Evolutionary conservation across 192 early-diverging fungal genomes (phyloP), one percentile per base, ranked within the genome.

Genomic region (Backusella westeae): DNA sequence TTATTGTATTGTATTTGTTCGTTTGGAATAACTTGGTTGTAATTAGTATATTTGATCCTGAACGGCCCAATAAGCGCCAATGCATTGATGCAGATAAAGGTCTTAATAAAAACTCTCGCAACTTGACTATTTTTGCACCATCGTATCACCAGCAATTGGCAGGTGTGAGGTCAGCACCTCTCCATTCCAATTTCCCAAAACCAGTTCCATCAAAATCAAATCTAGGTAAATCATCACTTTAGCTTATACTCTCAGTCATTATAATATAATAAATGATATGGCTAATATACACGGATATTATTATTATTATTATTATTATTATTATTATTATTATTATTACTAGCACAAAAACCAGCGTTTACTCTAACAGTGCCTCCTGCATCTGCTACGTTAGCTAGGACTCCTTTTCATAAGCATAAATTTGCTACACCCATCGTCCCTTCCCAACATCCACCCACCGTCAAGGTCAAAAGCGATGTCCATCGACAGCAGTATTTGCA

Each of bases 401-500:
- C 56, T 63, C 56, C 56, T 63, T 63, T 63, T 63, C 26, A 63
- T 29, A 63, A 29, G 21, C 56, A 63, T 63, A 63, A 4, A 63
- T 63, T 63, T 63, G 56, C 56, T 63, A 63, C 56, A 26, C 56
- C 56, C 26, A 63, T 63, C 29, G 56, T 63, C 9, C 56, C 56
- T 12, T 63, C 56, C 26, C 56, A 63, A 29, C 56, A 63, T 29
- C 56, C 12, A 63, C 56, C 56, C 26, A 29, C 26, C 0, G 56
- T 26, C 7, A 63, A 63, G n/a, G 56, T 26, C 3, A 59, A 59
- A 26, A 59, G n/a, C 9, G 56, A 59, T 59, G 21, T 82, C 29
- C 84, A 80, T 15, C 87, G 87, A 79, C 84, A 87, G 36, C 77
- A 79, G 23, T 89, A 85, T 66, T 76, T 89, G 15, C 85, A 87